phyloP scores from a whole-genome alignment of 2,329 filamentous ascomycete species.

The Sarocladiaceae sp. region DNA sequence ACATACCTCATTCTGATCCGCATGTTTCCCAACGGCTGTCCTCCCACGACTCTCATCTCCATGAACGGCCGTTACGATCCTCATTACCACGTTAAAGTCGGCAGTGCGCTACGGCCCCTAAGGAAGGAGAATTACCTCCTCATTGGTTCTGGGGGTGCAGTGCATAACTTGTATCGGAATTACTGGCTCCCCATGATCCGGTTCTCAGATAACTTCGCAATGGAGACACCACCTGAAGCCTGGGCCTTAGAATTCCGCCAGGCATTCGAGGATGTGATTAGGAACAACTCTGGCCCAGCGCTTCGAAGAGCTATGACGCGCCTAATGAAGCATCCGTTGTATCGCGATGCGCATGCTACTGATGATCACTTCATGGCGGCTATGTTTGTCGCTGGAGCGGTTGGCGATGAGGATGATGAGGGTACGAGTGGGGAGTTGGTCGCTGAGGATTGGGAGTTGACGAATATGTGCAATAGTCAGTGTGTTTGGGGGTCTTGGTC shows the following conservation, averaged over 20 bases:
- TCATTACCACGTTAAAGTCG: constrained; percentile 47
- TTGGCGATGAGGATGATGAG: constrained; percentile 14
- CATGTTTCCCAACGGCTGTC: constrained; percentile 64
- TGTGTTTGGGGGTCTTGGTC: constrained; percentile 42
- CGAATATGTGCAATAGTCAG: constrained; percentile 61
- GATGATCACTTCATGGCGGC: constrained; percentile 68
- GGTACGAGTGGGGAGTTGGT: constrained; percentile 31
- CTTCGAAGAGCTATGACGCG: constrained; percentile 52
- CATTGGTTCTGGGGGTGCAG: constrained; percentile 56
- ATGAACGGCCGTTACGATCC: constrained; percentile 35
- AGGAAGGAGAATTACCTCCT: constrained; percentile 48
- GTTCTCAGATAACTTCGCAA: constrained; percentile 30
- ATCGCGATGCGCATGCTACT: constrained; percentile 62
- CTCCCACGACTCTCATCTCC: constrained; percentile 51
- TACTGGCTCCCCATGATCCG: constrained; percentile 59
- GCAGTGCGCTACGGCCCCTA: constrained; percentile 50
- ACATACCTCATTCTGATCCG: constrained; percentile 64
- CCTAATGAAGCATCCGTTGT: constrained; percentile 65
- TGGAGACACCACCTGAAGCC: constrained; percentile 14
- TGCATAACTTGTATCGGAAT: constrained; percentile 69
- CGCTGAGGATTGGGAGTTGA: constrained; percentile 62
- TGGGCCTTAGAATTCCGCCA: constrained; percentile 64
- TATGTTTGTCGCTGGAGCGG: constrained; percentile 57
- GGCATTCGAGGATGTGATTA: constrained; percentile 55
- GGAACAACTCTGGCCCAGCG: constrained; percentile 39